Base-by-base conservation (phyloP, 306 rosid genomes). In the Carpinus fangiana region DNA sequence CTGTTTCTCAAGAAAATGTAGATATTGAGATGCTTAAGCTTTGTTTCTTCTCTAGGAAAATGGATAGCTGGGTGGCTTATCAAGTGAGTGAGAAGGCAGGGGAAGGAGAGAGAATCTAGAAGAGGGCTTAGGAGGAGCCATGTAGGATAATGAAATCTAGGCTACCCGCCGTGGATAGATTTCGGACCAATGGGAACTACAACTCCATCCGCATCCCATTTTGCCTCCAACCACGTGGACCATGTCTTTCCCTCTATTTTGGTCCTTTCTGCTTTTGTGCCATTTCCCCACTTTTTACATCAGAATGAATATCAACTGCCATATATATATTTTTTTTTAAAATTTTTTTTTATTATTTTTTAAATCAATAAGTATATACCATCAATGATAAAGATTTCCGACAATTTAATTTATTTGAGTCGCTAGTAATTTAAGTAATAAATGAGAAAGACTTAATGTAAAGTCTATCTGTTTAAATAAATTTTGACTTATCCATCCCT, bases 81-180 rank as follows among this genome's bases (percentile, higher is more conserved):
- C 76, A 38, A 66, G 5, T 6, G 88, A 4, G 31, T 8, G 18
- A 68, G 65, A 57, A 67, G 8, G 76, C 18, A 1, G 74, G 51
- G 51, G 70, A 53, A 64, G 51, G 53, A 26, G 12, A 72, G 85
- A 82, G 43, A 41, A 87, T 84, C 90, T 79, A 74, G 79, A 60
- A 83, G 56, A 68, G 62, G 61, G 78, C n/a, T 70, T 51, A 59
- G 79, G 91, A 73, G 85, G 85, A 81, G 87, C 88, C 93, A 88
- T 16, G 85, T 87, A 36, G 90, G 96, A 90, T 81, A 76, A 90
- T 88, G 95, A 90, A 85, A 95, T 95, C 90, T 79, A 36, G 70
- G 59, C 14, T n/a, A 53, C 79, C 69, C 76, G 59, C 76, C 74
- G 64, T 86, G 91, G 98, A 95, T 95, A 93, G 98, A 95, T 90